Base-by-base conservation (phyloP, 2,329 filamentous ascomycete species). In the Emmonsia crescens region DNA sequence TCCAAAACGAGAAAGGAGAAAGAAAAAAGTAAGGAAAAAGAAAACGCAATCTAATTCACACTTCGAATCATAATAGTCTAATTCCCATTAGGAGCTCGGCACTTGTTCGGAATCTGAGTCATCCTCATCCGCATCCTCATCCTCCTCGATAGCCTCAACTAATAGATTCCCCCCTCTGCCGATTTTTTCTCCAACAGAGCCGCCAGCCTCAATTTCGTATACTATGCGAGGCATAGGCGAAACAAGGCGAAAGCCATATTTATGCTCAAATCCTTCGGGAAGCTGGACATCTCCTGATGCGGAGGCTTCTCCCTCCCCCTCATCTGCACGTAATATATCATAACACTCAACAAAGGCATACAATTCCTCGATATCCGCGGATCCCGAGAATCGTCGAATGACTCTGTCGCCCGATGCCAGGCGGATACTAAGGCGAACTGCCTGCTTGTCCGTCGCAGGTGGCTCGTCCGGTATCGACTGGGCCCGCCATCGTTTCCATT, bases 271-370 rank as follows among this genome's bases (percentile, higher is more conserved):
- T 14, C 78, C 83, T 27, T 81, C 77, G 0, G 91, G 90, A 36
- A 62, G 51, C 6, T 42, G 66, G 65, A 36, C 61, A 5, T 69
- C 65, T 67, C 70, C 57, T 65, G 66, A 38, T 63, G 69, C 16
- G 59, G 63, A 16, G 5, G 38, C 55, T 48, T 62, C 56, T 48
- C 57, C 36, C 49, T 61, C 59, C 9, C 54, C 66, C 21, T 73
- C 74, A 27, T 70, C 73, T 1, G 76, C 74, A 42, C 82, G 74
- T 2, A 91, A 68, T 5, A 88, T 68, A 59, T 90, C 86, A 72
- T 91, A 87, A 76, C 93, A 97, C 71, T 99, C 94, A 2, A 97
- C 91, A 76, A 96, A 96, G 0, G 93, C 94, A 74, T 97, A 97
- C 5, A 99, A 77, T 69, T 96, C 91, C 72, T 97, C 93, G 44